Percentiles rank a stretch among this genome's conserved stretches.
phyloP scores from a whole-genome alignment of 2,329 filamentous ascomycete genomes.

The Lachnellula arida region DNA sequence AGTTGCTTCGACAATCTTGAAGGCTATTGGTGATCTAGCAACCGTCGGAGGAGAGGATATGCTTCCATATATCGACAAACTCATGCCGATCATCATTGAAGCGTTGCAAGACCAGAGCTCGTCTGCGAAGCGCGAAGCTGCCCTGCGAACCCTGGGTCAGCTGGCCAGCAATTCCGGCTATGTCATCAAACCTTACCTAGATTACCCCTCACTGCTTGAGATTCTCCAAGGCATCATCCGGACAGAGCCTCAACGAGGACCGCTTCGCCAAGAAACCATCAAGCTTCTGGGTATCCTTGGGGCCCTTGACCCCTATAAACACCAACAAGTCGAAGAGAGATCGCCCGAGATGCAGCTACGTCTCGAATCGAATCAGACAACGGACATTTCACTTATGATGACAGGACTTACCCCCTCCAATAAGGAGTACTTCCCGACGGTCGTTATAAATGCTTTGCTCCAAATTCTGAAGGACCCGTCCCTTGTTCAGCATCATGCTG shows the following conservation, averaged over 20 bases:
- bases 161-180: conserved; percentile 95
- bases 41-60: conserved; percentile 93
- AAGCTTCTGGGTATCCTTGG: conserved; percentile 94
- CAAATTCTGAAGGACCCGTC: conserved; percentile 89
- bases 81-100: conserved; percentile 94
- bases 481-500: conserved; percentile 82
- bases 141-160: conserved; percentile 84
- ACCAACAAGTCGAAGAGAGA: conserved; percentile 89
- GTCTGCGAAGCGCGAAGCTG: conserved; percentile 82
- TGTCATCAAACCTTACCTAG: conserved; percentile 91
- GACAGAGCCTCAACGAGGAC: conserved; percentile 77
- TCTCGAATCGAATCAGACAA: conserved; percentile 61
- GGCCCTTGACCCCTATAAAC: conserved; percentile 91
- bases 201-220: conserved; percentile 90
- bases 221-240: conserved; percentile 93
- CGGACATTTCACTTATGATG: conserved; percentile 98
- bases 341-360: conserved; percentile 74
- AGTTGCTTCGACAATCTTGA: conserved; percentile 90
- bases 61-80: conserved; percentile 80
- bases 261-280: conserved; percentile 87
- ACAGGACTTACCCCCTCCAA: conserved; percentile 91
- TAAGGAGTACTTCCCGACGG: conserved; percentile 97
- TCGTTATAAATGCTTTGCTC: conserved; percentile 93
- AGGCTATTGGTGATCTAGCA: conserved; percentile 89
- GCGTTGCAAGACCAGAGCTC: conserved; percentile 93